Base-by-base conservation (phyloP, 2,329 filamentous ascomycete species). In the Microdochium trichocladiopsis region DNA sequence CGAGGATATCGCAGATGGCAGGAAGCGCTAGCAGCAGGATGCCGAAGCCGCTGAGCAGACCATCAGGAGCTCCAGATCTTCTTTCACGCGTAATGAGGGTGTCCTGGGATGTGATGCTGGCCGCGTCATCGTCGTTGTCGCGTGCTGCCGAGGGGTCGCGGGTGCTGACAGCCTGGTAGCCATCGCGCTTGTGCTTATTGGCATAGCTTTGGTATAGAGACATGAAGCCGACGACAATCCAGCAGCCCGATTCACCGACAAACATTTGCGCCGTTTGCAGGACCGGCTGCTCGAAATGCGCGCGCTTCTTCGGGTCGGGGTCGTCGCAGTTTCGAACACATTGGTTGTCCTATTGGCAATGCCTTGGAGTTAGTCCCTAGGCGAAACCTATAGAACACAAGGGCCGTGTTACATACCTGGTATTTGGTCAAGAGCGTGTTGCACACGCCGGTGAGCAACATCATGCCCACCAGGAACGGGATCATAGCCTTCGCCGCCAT, bases 251-350 rank as follows among this genome's bases (percentile, higher is more conserved):
- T 69, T 99, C 94, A 52, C 94, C 94, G 56, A 96, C 80, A 68
- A 99, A 99, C 94, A 99, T 99, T 69, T 97, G 94, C 1, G 90
- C 84, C 57, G 94, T 97, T 69, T 99, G 94, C 51, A 97, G 84
- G 50, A 99, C 92, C 18, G 94, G 94, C 67, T 97, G 93, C 69
- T 96, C 90, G 71, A 99, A 97, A 61, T 82, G 80, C 57, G 80
- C 74, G 51, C 83, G 86, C 58, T 86, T 80, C 54, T 77, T 78
- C 10, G 82, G 80, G 62, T 90, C 74, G 22, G 80, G 75, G 55
- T 82, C 78, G 62, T 90, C 83, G 75, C 94, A 99, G 74, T 97
- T 84, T 58, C 88, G 82, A 41, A 97, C 89, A 72, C 94, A 99
- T 85, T 96, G 90, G 77, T 96, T 95, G 69, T 99, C 94, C 89